Conservation (phyloP, 169 alveolate genomes). For the Eimeria necatrix region DNA sequence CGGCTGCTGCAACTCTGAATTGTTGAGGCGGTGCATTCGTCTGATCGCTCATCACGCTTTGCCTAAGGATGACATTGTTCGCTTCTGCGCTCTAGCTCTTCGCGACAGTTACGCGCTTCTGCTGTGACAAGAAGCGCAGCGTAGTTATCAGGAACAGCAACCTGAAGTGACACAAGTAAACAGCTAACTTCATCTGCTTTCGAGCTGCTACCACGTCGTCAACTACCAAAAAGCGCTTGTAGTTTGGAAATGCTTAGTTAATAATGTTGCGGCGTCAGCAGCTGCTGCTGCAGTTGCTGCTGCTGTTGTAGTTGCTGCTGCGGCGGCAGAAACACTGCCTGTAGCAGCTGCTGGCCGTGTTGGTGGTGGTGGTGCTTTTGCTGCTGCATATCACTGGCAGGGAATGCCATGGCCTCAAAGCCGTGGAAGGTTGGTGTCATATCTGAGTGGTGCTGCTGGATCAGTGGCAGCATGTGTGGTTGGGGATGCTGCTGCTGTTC, state of each 20-base stretch:
- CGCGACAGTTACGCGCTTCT: neutral
- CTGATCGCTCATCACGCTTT: neutral
- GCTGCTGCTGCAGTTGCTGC: conserved; percentile 28
- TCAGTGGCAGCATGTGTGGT: neutral
- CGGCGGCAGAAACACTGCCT: conserved; percentile 36
- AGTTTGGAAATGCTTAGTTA: neutral
- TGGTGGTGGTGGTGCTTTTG: conserved; percentile 10
- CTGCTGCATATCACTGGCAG: conserved; percentile 1
- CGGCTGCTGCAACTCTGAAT: conserved; percentile 1
- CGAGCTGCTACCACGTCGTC: too few relatives aligned
- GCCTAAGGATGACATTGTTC: neutral
- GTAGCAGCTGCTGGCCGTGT: conserved; percentile 6
- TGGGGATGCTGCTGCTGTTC: conserved; percentile 19
- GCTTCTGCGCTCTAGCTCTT: neutral
- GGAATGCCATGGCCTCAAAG: neutral
- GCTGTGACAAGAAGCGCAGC: neutral
- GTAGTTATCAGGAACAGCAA: neutral
- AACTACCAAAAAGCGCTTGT: too few relatives aligned
- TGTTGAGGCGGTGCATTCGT: neutral
- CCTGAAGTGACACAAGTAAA: neutral
- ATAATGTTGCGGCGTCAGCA: conserved; percentile 57
- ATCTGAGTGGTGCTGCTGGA: neutral
- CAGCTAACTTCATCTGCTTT: neutral
- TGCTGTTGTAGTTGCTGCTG: conserved; percentile 26
- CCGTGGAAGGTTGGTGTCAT: neutral